Conservation (phyloP, 2,329 filamentous ascomycete genomes). For the Fusarium heterosporum region DNA sequence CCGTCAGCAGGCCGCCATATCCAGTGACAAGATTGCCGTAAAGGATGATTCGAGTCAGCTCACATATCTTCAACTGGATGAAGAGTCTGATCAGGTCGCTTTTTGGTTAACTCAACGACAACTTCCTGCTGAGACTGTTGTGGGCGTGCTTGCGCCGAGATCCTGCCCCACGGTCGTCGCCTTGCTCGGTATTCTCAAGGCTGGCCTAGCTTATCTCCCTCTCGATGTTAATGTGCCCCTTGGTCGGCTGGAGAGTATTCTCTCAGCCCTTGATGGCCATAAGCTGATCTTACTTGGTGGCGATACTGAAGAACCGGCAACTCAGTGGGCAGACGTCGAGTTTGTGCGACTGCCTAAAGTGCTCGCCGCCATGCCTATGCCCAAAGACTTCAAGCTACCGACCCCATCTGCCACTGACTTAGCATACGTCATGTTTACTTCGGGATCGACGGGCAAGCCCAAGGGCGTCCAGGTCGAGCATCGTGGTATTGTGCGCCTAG, state of each 20-base stretch:
- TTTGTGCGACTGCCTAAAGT: background rate
- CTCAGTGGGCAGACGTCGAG: background rate
- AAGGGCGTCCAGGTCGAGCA: constrained; percentile 59
- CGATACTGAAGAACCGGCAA: background rate
- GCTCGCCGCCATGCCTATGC: no score
- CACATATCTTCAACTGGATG: background rate
- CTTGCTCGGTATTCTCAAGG: constrained; percentile 31
- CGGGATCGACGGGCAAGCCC: constrained; percentile 62
- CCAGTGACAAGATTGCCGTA: no score
- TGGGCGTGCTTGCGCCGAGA: background rate
- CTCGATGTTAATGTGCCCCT: constrained; percentile 19
- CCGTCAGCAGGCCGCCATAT: no score
- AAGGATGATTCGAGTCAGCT: no score
- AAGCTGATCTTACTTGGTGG: background rate
- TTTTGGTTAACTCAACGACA: background rate
- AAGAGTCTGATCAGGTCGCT: constrained; percentile 25
- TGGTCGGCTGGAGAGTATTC: background rate
- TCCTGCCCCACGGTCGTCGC: constrained; percentile 23
- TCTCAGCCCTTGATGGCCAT: background rate
- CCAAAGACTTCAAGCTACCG: no score
- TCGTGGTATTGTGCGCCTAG: constrained; percentile 23
- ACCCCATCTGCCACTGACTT: constrained; percentile 15
- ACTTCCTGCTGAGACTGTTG: background rate
- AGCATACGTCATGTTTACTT: constrained; percentile 61
- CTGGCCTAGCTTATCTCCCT: constrained; percentile 30